Evolutionary conservation across 768 basidiomycete species (phyloP), one percentile per base, ranked within the genome.

Genomic region (Tulasnella sp.): DNA sequence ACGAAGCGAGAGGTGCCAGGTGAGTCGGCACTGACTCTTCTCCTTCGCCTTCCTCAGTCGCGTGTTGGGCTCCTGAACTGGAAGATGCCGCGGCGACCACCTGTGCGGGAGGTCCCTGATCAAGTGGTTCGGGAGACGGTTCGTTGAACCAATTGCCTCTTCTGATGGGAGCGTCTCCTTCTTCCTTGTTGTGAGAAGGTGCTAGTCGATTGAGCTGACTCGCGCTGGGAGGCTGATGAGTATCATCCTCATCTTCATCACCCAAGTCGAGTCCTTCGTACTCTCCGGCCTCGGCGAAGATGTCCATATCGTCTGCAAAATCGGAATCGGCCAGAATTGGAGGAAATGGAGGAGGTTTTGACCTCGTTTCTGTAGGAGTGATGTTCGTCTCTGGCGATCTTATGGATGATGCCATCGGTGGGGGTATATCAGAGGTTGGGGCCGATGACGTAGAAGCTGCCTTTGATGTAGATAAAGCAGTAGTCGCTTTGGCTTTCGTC

Each of bases 211-310:
- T 67, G 68, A 9, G 42, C 73, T 68, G 59, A 71, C 60, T 31
- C 57, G 55, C 24, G 21, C 15, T 43, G 63, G 49, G 22, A 44
- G 19, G 12, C 29, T 41, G 34, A n/a, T 49, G 54, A 45, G 24
- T 21, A 17, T 56, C 61, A 21, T 65, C 66, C 8, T 78, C 81
- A 19, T 80, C 78, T 50, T 79, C 79, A 21, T 75, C 81, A 3
- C 72, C 78, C 2, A 79, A 63, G 48, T 80, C 77, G 5, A 86
- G 68, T 1, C 87, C 87, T 53, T 84, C 77, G 66, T 93, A 96
- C 50, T 89, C 88, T 8, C 84, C 91, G 3, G 81, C 87, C 54
- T 74, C 92, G 1, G 81, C 86, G 68, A 96, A 96, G 44, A 96
- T 93, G 67, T 94, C 87, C 43, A 89, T 78, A 53, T 89, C 81